phyloP scores from a whole-genome alignment of 148 eudicot species.

The Amaranthus cruentus region DNA sequence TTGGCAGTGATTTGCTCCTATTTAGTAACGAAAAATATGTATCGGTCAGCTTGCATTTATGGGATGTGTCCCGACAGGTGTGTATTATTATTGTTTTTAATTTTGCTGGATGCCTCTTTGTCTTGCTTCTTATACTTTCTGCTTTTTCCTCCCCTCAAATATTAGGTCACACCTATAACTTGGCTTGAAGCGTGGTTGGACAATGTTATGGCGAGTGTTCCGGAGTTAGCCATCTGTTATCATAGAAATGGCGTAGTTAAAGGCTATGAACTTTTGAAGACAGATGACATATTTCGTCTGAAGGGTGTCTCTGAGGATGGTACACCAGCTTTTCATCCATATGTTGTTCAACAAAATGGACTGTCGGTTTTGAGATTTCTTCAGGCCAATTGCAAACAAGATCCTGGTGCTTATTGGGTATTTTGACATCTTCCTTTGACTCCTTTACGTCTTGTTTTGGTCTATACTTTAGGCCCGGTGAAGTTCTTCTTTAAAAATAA shows the following conservation, averaged over 20 bases:
- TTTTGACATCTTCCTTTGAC: constrained; percentile 8
- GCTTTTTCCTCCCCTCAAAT: constrained; percentile 13
- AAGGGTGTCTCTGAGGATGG: constrained; percentile 96
- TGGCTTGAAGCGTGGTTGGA: constrained; percentile 99
- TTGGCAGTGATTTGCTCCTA: constrained; percentile 93
- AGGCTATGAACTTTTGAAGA: constrained; percentile 92
- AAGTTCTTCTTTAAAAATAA: too few species aligned
- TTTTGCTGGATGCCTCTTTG: background rate
- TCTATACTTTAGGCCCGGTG: background rate
- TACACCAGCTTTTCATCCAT: constrained; percentile 87
- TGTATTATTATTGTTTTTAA: background rate
- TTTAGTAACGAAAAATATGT: constrained; percentile 89
- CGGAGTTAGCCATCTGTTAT: constrained; percentile 95
- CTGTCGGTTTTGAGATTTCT: constrained; percentile 90
- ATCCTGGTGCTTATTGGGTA: constrained; percentile 99
- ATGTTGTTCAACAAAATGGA: constrained; percentile 94
- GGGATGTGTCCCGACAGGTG: constrained; percentile 98
- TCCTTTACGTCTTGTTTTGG: background rate
- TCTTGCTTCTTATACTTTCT: constrained; percentile 1
- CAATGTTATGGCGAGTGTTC: constrained; percentile 97
- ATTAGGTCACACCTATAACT: constrained; percentile 79
- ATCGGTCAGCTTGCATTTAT: constrained; percentile 94
- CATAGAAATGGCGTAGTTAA: constrained; percentile 97
- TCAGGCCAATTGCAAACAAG: constrained; percentile 92
- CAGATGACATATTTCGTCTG: constrained; percentile 81